Evolutionary conservation across 495 filamentous ascomycete species (phyloP), one percentile per base, ranked within the genome.

Genomic region (Trichoderma asperelloides): DNA sequence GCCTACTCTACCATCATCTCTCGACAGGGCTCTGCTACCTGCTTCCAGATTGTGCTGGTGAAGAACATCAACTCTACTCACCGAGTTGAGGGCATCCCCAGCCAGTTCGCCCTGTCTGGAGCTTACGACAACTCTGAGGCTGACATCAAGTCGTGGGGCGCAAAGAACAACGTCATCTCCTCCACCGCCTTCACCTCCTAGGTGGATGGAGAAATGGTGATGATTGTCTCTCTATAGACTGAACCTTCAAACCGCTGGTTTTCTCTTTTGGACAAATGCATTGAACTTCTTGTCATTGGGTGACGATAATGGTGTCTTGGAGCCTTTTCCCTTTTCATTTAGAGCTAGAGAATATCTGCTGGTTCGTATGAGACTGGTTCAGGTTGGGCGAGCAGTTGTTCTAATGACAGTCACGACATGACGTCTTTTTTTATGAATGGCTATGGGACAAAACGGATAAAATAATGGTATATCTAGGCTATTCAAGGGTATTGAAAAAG

Each of bases 41-140:
- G 96, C 86, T 98, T 89, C 82, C 96, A 98, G 82, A 93, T 98
- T 76, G 90, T 86, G 21, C 78, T 96, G 63, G 91, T 97, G 78
- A 98, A 98, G 89, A 98, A 98, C 79, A 85, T 97, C 81, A 98
- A 98, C 83, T 91, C 91, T 30, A 95, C 88, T 66, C 95, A 98
- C 81, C 91, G 95, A 70, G 79, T 96, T 69, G 92, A 98, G 75
- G 95, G 94, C 63, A 85, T 97, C 70, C 72, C 81, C 7, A 86
- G 80, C 55, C 93, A 97, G 71, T 92, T 85, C 69, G 88, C 82
- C 62, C 84, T 98, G 64, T 76, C 76, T n/a, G 93, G 87, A 45
- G 92, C 96, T 66, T 83, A 89, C 25, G 75, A 74, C 64, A 70
- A 73, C 15, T 72, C 71, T 41, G 77, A 77, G 70, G 71, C 78